These are phyloP conservation scores for Phytophthora constricta DNA, from an alignment of 352 stramenopile genomes.

Conservation along the genomic window DNA sequence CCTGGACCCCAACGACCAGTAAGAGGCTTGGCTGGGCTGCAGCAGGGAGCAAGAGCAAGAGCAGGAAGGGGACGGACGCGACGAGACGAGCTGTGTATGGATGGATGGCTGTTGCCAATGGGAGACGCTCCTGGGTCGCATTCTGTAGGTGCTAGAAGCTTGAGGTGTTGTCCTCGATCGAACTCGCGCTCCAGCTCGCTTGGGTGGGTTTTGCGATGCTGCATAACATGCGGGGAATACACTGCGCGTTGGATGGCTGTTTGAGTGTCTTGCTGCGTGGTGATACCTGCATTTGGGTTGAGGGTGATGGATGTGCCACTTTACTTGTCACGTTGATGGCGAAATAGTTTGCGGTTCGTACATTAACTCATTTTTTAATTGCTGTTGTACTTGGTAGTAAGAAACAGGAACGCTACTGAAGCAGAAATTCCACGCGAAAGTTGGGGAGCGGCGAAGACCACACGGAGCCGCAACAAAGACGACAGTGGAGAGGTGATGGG, in stretches of 20 bases:
- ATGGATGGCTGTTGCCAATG: background rate
- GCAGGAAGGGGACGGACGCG: conserved; percentile 1
- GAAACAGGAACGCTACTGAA: conserved; percentile 18
- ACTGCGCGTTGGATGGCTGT: conserved; percentile 21
- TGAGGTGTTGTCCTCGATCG: conserved; percentile 2
- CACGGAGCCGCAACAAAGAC: conserved; percentile 1
- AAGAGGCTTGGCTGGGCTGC: background rate
- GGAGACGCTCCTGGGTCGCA: background rate
- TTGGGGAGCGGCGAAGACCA: background rate
- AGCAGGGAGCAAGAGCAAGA: conserved; percentile 2
- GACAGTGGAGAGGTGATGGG: background rate
- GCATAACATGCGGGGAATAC: conserved; percentile 24
- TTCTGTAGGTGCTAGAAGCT: conserved; percentile 13
- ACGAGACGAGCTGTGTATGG: background rate
- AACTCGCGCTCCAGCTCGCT: conserved; percentile 16
- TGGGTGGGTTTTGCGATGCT: conserved; percentile 18
- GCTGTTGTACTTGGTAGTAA: conserved; percentile 22
- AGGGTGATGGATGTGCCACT: background rate
- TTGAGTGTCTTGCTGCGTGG: background rate
- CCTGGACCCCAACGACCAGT: conserved; percentile 69
- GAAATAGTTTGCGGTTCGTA: background rate
- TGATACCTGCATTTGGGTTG: background rate
- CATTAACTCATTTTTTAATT: conserved; percentile 22
- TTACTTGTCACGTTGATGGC: background rate
- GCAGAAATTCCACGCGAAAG: conserved; percentile 2